Evolutionary conservation across 2,329 filamentous ascomycete genomes (phyloP).

Genomic region (Ophiostoma novo-ulmi): DNA sequence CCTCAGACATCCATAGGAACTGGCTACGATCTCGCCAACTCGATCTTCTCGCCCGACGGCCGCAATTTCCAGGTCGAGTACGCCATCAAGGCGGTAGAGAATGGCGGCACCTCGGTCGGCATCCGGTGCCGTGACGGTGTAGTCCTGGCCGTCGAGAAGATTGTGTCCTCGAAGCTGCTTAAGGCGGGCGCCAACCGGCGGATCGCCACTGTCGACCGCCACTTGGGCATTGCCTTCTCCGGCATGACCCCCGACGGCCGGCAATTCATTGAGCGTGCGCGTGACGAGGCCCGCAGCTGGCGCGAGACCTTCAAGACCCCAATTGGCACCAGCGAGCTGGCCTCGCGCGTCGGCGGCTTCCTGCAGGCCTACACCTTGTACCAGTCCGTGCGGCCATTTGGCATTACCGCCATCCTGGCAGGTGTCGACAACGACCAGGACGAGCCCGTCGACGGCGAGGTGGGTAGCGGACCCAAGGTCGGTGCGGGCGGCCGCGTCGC

Average conservation of each 20-base stretch:
- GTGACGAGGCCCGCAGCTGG: slow-evolving; percentile 90
- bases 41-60: slow-evolving; percentile 97
- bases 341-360: slow-evolving; percentile 90
- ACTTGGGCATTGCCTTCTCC: slow-evolving; percentile 88
- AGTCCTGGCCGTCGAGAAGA: slow-evolving; percentile 93
- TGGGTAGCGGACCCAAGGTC: slow-evolving; percentile 70
- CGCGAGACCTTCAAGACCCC: slow-evolving; percentile 90
- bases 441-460: slow-evolving; percentile 80
- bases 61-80: slow-evolving; percentile 99
- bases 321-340: slow-evolving; percentile 82
- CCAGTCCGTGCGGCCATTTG: slow-evolving; percentile 92
- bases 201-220: slow-evolving; percentile 89
- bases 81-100: slow-evolving; percentile 97
- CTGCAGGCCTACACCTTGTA: slow-evolving; percentile 97
- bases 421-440: slow-evolving; percentile 90
- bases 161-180: slow-evolving; percentile 89
- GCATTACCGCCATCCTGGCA: slow-evolving; percentile 88
- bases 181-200: slow-evolving; percentile 95
- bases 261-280: slow-evolving; percentile 89
- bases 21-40: slow-evolving; percentile 98
- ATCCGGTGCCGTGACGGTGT: slow-evolving; percentile 97
- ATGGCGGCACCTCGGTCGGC: slow-evolving; percentile 90
- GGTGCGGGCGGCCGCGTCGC: slow-evolving; percentile 78
- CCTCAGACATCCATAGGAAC: slow-evolving; percentile 96
- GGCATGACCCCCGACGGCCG: slow-evolving; percentile 91